Evolutionary conservation across 2,329 filamentous ascomycete species (phyloP), one percentile per base, ranked within the genome.

Genomic region (Cordyceps sp.): DNA sequence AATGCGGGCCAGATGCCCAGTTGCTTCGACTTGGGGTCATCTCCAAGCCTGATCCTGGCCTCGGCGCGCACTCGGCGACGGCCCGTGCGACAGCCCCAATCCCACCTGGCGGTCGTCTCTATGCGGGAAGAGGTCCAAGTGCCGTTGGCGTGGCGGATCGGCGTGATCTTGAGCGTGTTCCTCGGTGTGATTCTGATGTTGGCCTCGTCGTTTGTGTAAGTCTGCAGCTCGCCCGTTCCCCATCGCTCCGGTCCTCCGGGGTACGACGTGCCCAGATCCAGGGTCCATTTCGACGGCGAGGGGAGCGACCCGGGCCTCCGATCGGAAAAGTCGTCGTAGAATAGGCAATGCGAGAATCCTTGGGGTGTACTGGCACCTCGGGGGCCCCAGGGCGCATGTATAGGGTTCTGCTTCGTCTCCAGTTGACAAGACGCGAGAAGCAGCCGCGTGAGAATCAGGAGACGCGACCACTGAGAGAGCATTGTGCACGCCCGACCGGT

Each of bases 221-320:
- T 54, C 43, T 67, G 48, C 14, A 59, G 48, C 42, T 67, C 63
- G 35, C 55, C 52, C 4, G 63, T 68, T 30, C 64, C 62, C 62
- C 63, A 67, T 37, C 58, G 49, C 7, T 45, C 33, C 0, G 61
- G 45, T 1, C 62, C 62, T n/a, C 57, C 57, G 2, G 58, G 50
- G 38, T 67, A 68, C 9, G 42, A 39, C 1, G 58, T 65, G 30
- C 64, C 63, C n/a, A 48, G 43, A 37, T 59, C 53, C 31, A 57
- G 38, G 20, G 50, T 47, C 62, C 62, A 67, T 42, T 58, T 62
- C 12, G 47, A 43, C 17, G 45, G 27, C 24, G 53, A 52, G 3
- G 57, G 55, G 5, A 53, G 48, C 5, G 24, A 20, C 8, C 32
- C 36, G 12, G 4, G 9, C 3, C 24, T 4, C 16, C 10, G 17